Evolutionary conservation across 176 grass and related monocot genomes (phyloP).

Genomic region (Echinochloa phyllopogon): DNA sequence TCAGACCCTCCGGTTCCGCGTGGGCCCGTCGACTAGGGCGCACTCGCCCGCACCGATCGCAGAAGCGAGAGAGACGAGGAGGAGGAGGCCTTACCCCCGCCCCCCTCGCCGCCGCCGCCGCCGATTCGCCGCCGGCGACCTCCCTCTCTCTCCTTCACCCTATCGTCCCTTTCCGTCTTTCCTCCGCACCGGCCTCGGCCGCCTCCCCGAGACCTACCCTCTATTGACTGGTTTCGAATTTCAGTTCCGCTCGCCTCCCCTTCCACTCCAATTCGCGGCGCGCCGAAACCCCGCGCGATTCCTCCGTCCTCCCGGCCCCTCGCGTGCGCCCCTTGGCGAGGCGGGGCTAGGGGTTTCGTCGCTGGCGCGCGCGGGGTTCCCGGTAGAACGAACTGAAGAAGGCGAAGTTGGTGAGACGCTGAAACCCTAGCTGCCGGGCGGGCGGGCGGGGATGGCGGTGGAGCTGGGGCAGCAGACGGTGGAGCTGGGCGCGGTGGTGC

Average conservation of each 20-base stretch:
- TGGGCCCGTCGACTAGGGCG: constrained; percentile 26
- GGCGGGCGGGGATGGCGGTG: constrained; percentile 51
- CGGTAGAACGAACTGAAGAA: neutral
- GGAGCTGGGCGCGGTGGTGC: constrained; percentile 84
- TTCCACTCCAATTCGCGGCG: neutral
- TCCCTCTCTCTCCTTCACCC: neutral
- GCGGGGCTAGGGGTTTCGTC: neutral
- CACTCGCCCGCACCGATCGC: constrained; percentile 14
- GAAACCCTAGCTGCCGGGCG: constrained; percentile 54
- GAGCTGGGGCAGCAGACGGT: constrained; percentile 92
- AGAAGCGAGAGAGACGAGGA: neutral
- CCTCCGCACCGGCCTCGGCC: neutral
- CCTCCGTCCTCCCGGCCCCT: constrained; percentile 9
- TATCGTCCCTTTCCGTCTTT: neutral
- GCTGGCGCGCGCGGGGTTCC: neutral
- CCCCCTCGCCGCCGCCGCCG: constrained; percentile 25
- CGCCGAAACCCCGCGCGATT: neutral
- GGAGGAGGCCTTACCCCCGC: constrained; percentile 17
- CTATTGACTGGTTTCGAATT: neutral
- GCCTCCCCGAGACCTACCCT: neutral
- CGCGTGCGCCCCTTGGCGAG: constrained; percentile 12
- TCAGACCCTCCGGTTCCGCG: neutral
- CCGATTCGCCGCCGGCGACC: constrained; percentile 42
- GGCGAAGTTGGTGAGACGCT: neutral
- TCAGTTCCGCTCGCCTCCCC: neutral